Evolutionary conservation across 352 stramenopile genomes (phyloP).

Genomic region (Phytopythium vexans): DNA sequence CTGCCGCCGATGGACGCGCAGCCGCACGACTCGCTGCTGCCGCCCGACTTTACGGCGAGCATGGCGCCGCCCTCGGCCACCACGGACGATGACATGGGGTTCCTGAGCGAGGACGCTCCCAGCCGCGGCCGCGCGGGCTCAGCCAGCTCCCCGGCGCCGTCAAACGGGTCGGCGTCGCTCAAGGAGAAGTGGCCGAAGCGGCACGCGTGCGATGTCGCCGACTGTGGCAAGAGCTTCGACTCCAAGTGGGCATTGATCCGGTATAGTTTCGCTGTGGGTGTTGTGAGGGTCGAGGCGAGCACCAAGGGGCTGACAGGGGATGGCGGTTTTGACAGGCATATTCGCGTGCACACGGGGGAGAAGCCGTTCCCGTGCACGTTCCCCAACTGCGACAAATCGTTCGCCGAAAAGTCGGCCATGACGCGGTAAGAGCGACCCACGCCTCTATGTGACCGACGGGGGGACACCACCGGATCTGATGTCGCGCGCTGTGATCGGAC

Average conservation of each 20-base stretch:
- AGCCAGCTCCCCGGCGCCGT: constrained; percentile 27
- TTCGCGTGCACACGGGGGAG: constrained; percentile 85
- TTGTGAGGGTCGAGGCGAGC: not conserved
- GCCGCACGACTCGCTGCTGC: constrained; percentile 11
- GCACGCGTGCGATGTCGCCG: constrained; percentile 55
- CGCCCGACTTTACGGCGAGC: constrained; percentile 10
- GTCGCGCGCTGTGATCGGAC: not conserved
- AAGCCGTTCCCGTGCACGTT: constrained; percentile 86
- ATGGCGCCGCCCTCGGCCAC: constrained; percentile 10
- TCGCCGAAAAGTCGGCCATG: constrained; percentile 87
- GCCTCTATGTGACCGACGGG: constrained; percentile 3
- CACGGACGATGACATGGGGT: constrained; percentile 10
- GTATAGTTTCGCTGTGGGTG: constrained; percentile 22
- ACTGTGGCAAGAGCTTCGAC: constrained; percentile 85
- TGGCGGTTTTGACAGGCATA: constrained; percentile 42
- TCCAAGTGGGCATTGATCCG: constrained; percentile 82
- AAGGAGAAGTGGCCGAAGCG: constrained; percentile 76
- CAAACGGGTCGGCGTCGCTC: constrained; percentile 28
- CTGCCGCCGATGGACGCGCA: constrained; percentile 4
- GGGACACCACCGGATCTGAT: not conserved
- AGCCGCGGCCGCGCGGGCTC: constrained; percentile 4
- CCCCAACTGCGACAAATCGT: constrained; percentile 83
- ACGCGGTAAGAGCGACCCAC: constrained; percentile 38
- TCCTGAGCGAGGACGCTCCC: constrained; percentile 6
- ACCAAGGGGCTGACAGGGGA: not conserved